These are phyloP conservation scores for Hypoxylon lenormandii DNA, from an alignment of 495 filamentous ascomycete species.

Conservation along the genomic window DNA sequence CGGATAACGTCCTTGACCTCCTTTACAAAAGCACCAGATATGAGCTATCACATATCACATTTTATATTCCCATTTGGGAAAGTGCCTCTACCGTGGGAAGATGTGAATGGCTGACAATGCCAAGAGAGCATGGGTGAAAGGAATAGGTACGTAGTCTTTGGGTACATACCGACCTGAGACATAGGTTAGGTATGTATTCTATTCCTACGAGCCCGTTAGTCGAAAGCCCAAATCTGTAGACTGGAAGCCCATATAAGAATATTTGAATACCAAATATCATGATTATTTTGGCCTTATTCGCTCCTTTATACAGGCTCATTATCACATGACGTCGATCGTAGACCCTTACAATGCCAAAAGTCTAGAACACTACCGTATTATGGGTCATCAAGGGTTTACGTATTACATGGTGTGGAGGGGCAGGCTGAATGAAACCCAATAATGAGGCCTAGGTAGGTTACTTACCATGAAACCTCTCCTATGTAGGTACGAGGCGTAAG, in stretches of 20 bases:
- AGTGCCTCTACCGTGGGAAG: neutral
- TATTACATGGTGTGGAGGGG: neutral
- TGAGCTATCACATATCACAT: conserved; percentile 3
- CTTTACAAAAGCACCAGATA: neutral
- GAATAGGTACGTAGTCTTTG: neutral
- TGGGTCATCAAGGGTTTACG: neutral
- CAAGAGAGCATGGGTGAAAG: neutral
- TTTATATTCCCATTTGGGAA: neutral
- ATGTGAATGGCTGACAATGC: neutral
- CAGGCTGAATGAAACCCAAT: too few species aligned
- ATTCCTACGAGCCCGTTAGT: too few species aligned
- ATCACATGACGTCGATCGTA: too few species aligned
- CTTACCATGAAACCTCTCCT: neutral
- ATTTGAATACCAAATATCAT: too few species aligned
- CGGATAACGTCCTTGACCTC: too few species aligned
- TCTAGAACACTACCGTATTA: too few species aligned
- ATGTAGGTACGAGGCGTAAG: neutral
- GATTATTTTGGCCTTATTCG: too few species aligned
- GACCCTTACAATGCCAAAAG: too few species aligned
- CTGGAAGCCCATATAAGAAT: too few species aligned
- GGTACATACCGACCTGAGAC: neutral
- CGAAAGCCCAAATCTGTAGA: too few species aligned
- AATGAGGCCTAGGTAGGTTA: neutral
- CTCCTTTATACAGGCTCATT: too few species aligned
- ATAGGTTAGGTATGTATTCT: neutral